Evolutionary conservation across 306 rosid genomes (phyloP).

Genomic region (Pterocarpus santalinus): DNA sequence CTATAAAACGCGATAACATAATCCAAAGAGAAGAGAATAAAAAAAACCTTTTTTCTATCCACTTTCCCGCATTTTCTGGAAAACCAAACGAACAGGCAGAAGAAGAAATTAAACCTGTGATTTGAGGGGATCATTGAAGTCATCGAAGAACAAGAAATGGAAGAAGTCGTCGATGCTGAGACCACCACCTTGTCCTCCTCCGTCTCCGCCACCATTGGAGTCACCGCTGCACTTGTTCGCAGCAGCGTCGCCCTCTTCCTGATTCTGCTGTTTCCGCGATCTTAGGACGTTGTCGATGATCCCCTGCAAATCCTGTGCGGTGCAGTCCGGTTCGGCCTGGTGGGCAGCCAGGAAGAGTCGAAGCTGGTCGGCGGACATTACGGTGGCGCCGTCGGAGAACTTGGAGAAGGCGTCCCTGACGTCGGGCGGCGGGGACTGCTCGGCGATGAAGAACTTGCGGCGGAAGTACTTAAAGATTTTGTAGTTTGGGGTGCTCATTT

Average conservation of each 20-base stretch:
- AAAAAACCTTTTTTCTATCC: too few species aligned
- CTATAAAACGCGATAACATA: too few species aligned
- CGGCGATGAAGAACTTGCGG: constrained; percentile 58
- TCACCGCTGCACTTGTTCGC: not conserved
- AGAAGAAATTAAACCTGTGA: constrained; percentile 53
- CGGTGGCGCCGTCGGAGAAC: constrained; percentile 51
- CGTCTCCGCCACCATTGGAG: not conserved
- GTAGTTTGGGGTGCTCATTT: constrained; percentile 50
- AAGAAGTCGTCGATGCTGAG: constrained; percentile 73
- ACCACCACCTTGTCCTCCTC: not conserved
- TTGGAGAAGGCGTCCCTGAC: constrained; percentile 59
- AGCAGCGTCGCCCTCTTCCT: not conserved
- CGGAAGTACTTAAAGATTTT: constrained; percentile 74
- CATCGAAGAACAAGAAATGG: constrained; percentile 59
- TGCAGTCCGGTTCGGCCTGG: constrained; percentile 60
- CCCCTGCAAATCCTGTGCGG: constrained; percentile 49
- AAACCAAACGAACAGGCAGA: not conserved
- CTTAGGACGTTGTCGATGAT: constrained; percentile 49
- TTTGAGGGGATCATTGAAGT: constrained; percentile 67
- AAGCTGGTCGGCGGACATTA: constrained; percentile 67
- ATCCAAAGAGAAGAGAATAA: too few species aligned
- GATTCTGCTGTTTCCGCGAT: constrained; percentile 34
- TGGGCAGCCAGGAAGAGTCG: constrained; percentile 59
- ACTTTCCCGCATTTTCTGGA: not conserved
- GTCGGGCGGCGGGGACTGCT: constrained; percentile 68